phyloP scores from a whole-genome alignment of 257 asterid genomes.

The Jacaranda copaia region DNA sequence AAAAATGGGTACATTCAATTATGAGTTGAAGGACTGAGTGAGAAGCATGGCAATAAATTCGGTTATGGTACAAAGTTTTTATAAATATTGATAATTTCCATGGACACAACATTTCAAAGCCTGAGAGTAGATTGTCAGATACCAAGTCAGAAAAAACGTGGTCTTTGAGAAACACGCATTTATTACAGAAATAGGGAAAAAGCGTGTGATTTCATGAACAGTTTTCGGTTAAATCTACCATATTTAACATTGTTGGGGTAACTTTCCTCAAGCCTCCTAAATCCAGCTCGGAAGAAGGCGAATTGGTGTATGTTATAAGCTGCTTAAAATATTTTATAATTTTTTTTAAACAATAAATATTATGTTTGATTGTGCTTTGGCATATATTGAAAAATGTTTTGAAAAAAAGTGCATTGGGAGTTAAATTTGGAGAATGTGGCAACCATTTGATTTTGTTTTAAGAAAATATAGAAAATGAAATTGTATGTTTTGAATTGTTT shows the following conservation, averaged over 20 bases:
- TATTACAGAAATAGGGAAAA: conserved; percentile 21
- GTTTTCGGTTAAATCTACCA: conserved; percentile 28
- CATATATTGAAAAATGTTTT: no score
- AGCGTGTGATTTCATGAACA: conserved; percentile 14
- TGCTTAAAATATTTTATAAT: no score
- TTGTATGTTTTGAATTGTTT: no score
- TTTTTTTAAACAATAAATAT: no score
- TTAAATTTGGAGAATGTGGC: no score
- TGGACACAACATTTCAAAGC: conserved; percentile 45
- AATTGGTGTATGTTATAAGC: no score
- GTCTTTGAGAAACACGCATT: conserved; percentile 24
- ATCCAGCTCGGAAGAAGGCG: no score
- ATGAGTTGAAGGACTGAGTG: conserved; percentile 15
- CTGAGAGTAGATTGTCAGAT: conserved; percentile 33
- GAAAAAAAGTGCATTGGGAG: no score
- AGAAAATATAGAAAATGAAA: no score
- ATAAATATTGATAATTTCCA: conserved; percentile 35
- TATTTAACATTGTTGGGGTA: neutral
- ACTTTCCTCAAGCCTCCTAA: neutral
- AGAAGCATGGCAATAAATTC: conserved; percentile 43
- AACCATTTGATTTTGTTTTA: no score
- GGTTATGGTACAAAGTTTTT: conserved; percentile 33
- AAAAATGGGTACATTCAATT: conserved; percentile 13
- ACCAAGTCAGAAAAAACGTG: conserved; percentile 24
- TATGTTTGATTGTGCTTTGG: no score